Conservation (phyloP, 345 rosid species). For the Acer yangbiense region DNA sequence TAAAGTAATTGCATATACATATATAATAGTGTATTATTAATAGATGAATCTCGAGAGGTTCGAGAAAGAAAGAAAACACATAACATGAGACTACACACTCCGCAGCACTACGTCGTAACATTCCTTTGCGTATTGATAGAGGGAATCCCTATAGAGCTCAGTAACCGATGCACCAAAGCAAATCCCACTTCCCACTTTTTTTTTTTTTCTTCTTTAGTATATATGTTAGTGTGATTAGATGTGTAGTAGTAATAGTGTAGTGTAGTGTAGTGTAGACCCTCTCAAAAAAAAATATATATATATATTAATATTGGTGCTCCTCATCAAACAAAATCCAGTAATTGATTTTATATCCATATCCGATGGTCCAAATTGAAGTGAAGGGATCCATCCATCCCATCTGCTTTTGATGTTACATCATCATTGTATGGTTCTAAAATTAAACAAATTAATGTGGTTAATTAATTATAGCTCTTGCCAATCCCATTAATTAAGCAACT, state of each 20-base stretch:
- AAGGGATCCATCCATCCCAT: neutral
- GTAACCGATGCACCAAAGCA: constrained; percentile 30
- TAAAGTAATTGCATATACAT: constrained; percentile 31
- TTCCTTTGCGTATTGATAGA: constrained; percentile 60
- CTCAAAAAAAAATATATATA: neutral
- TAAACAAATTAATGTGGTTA: neutral
- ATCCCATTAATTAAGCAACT: neutral
- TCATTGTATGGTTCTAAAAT: constrained; percentile 6
- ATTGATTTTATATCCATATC: neutral
- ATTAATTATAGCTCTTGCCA: neutral
- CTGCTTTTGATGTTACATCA: constrained; percentile 8
- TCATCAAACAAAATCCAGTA: constrained; percentile 8
- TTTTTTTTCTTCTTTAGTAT: constrained; percentile 5
- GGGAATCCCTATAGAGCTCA: constrained; percentile 75
- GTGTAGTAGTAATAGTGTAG: neutral
- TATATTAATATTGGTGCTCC: constrained; percentile 11
- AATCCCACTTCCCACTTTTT: constrained; percentile 53
- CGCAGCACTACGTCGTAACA: constrained; percentile 61
- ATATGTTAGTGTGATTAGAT: neutral
- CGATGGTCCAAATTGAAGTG: neutral
- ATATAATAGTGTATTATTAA: constrained; percentile 12
- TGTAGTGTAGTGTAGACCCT: neutral
- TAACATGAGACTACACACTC: constrained; percentile 32
- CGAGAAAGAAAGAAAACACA: constrained; percentile 42
- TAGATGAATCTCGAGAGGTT: constrained; percentile 67